These are phyloP conservation scores for Didymella pinodella DNA, from an alignment of 2,329 filamentous ascomycete species.

Conservation along the genomic window DNA sequence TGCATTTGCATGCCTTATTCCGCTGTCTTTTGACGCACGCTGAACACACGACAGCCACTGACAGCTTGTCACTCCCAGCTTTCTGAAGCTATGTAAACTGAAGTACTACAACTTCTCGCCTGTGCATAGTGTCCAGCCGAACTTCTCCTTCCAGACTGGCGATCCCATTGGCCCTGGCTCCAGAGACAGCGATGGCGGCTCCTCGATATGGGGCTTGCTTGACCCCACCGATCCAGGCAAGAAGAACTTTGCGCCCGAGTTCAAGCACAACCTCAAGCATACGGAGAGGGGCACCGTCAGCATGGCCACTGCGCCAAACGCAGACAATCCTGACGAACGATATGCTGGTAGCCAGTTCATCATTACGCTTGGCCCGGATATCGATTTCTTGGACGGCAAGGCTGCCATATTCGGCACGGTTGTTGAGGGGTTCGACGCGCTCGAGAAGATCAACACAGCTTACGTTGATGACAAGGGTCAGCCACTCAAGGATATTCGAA, in stretches of 20 bases:
- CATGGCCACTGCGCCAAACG: conserved; percentile 88
- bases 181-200: conserved; percentile 86
- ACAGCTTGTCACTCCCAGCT: conserved; percentile 67
- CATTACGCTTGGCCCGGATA: conserved; percentile 85
- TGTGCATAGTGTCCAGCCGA: conserved; percentile 88
- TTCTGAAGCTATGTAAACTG: conserved; percentile 96
- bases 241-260: conserved; percentile 82
- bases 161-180: conserved; percentile 90
- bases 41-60: conserved; percentile 62
- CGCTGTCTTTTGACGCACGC: conserved; percentile 53
- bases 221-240: conserved; percentile 67
- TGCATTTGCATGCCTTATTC: conserved; percentile 32
- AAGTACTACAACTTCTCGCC: conserved; percentile 99
- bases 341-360: conserved; percentile 93
- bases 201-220: conserved; percentile 88
- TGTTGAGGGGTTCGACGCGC: conserved; percentile 90
- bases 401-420: conserved; percentile 96
- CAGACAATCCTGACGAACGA: conserved; percentile 79
- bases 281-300: conserved; percentile 89
- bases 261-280: conserved; percentile 89
- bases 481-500: conserved; percentile 91
- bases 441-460: conserved; percentile 91
- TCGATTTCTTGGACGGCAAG: conserved; percentile 90
- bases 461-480: conserved; percentile 87
- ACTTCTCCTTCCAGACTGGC: conserved; percentile 95